Evolutionary conservation across 768 basidiomycete genomes (phyloP), one percentile per base, ranked within the genome.

Genomic region (Russula ochroleuca): DNA sequence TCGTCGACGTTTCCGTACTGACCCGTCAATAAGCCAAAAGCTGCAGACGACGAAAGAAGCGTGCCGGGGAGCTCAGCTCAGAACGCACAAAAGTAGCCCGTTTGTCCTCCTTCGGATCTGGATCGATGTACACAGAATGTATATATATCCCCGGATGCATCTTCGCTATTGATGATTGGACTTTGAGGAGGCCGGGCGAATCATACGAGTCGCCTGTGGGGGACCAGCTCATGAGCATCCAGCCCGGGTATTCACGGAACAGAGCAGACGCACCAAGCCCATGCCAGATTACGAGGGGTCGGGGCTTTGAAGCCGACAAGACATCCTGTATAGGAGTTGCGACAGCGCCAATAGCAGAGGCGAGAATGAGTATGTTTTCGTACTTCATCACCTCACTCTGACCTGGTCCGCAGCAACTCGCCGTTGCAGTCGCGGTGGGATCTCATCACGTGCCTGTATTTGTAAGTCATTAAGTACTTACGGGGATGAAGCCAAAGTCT

Each of bases 1-100:
- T 83, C 79, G 60, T 90, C 80, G 43, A 91, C 81, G 63, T 90
- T 85, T 49, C 92, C 92, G 68, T 86, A 93, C 92, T 93, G 68
- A 47, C 19, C n/a, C 6, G 31, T 19, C n/a, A 2, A 14, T 51
- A n/a, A 61, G 53, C 38, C 49, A 35, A 21, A 55, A 35, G 23
- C 37, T 40, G n/a, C 8, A n/a, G 37, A 38, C 11, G 37, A 38
- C 11, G 21, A 51, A 17, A 15, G 5, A 23, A 11, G 15, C 7
- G 28, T 28, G 28, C 28, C 28, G 28, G 28, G 28, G 2, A 15
- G 10, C 7, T n/a, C 11, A 48, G 49, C 48, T 31, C 23, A n/a
- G 45, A 10, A 82, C 89, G 70, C 72, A 92, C 91, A 68, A 86
- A 91, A 58, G 82, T 83, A 19, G 91, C 90, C 52, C 79, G 80